Conservation (phyloP, 352 stramenopile species). For the Globisporangium nagaii region DNA sequence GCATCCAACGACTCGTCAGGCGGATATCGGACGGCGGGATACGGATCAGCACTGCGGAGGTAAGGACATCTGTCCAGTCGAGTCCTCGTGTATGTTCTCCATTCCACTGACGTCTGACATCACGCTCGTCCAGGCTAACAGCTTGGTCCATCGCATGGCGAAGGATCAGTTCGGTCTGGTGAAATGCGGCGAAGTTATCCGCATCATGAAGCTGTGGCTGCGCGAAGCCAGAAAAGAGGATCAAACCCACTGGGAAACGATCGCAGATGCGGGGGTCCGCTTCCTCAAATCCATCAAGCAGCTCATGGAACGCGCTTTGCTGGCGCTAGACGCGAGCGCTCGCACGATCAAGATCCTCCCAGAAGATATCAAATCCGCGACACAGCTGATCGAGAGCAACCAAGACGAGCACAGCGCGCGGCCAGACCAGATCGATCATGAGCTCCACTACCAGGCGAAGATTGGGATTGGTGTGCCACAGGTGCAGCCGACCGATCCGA, state of each 20-base stretch:
- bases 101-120: no score
- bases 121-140: constrained; percentile 27
- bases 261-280: constrained; percentile 13
- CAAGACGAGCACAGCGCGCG: not conserved
- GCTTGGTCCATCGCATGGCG: constrained; percentile 24
- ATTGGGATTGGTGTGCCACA: constrained; percentile 16
- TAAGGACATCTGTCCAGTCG: no score
- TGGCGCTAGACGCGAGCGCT: constrained; percentile 4
- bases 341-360: constrained; percentile 8
- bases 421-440: constrained; percentile 15
- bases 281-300: constrained; percentile 16
- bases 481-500: not conserved
- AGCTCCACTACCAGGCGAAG: constrained; percentile 32
- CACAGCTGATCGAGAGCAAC: constrained; percentile 3
- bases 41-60: constrained; percentile 21
- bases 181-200: constrained; percentile 42
- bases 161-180: constrained; percentile 38
- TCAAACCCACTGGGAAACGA: constrained; percentile 27
- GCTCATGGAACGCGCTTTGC: constrained; percentile 7
- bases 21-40: constrained; percentile 37
- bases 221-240: constrained; percentile 20
- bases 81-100: no score
- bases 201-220: constrained; percentile 40
- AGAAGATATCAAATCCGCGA: constrained; percentile 1
- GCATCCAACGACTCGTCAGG: constrained; percentile 31